phyloP scores from a whole-genome alignment of 371 early-diverging fungal genomes.

The Fennellomyces sp. region DNA sequence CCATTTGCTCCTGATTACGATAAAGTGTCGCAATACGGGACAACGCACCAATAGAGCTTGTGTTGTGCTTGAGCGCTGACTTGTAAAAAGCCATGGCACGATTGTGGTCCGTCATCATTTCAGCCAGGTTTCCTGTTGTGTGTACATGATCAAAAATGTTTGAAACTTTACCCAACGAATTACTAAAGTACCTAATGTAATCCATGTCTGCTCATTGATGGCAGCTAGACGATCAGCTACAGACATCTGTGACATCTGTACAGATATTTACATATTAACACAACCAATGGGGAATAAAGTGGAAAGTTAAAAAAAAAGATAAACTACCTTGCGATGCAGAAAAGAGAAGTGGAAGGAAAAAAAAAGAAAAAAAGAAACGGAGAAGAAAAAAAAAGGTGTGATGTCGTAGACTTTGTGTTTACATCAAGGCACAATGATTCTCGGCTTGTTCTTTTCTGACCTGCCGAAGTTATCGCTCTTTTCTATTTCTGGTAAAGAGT shows the following conservation, averaged over 20 bases:
- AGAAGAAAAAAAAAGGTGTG: slow-evolving; percentile 8
- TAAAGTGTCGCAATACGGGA: slow-evolving; percentile 73
- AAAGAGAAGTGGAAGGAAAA: not conserved
- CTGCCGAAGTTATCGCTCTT: not conserved
- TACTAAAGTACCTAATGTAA: slow-evolving; percentile 64
- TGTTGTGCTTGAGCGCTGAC: slow-evolving; percentile 84
- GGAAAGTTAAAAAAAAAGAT: not conserved
- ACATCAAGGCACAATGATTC: slow-evolving; percentile 7
- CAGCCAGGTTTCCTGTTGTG: slow-evolving; percentile 63
- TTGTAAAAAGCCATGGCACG: slow-evolving; percentile 85
- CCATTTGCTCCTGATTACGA: slow-evolving; percentile 63
- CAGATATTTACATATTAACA: not conserved
- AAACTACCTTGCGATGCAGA: not conserved
- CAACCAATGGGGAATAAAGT: not conserved
- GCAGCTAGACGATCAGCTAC: not conserved
- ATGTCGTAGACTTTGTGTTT: not conserved
- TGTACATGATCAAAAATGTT: not conserved
- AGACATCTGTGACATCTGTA: not conserved
- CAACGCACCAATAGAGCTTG: slow-evolving; percentile 79
- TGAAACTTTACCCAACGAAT: not conserved
- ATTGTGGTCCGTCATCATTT: slow-evolving; percentile 74
- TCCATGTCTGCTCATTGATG: slow-evolving; percentile 78
- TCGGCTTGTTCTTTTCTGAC: slow-evolving; percentile 6
- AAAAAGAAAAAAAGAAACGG: not conserved
- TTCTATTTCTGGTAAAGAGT: not conserved